These are phyloP conservation scores for Biscogniauxia sp. DNA, from an alignment of 2,329 filamentous ascomycete genomes.

Conservation along the genomic window DNA sequence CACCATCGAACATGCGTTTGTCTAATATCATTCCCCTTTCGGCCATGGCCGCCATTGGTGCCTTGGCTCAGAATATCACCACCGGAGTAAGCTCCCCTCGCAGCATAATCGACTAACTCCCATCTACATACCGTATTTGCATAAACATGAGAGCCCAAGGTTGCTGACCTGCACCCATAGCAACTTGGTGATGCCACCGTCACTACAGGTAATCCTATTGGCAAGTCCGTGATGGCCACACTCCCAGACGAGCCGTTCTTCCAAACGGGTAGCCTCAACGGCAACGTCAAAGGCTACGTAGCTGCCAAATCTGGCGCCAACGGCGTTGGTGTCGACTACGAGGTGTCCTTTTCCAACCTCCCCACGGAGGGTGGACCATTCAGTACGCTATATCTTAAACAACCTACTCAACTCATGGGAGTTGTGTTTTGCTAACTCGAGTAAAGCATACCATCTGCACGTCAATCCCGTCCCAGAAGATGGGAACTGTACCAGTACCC, in stretches of 20 bases:
- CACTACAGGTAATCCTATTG: constrained; percentile 54
- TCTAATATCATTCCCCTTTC: constrained; percentile 26
- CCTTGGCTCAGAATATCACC: constrained; percentile 25
- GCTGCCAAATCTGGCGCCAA: constrained; percentile 43
- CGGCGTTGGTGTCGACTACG: constrained; percentile 55
- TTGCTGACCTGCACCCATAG: constrained; percentile 25
- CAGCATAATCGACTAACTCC: background rate
- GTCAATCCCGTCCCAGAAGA: constrained; percentile 57
- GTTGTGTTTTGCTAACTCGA: constrained; percentile 14
- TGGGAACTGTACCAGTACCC: constrained; percentile 70
- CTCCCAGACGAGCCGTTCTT: constrained; percentile 55
- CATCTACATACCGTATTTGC: too few species aligned
- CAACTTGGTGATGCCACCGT: constrained; percentile 48
- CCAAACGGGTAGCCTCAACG: constrained; percentile 43
- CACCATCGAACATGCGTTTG: constrained; percentile 23
- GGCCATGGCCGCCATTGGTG: constrained; percentile 21
- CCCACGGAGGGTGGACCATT: constrained; percentile 58
- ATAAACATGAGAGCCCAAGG: background rate
- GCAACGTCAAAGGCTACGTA: constrained; percentile 55
- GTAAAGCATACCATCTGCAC: constrained; percentile 71
- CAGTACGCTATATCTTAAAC: constrained; percentile 42
- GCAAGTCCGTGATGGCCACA: constrained; percentile 52
- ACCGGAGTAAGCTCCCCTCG: constrained; percentile 24
- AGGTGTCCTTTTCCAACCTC: constrained; percentile 56
- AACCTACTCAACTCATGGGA: background rate